Conservation (phyloP, 2,329 filamentous ascomycete genomes). For the Trichoderma afroharzianum region DNA sequence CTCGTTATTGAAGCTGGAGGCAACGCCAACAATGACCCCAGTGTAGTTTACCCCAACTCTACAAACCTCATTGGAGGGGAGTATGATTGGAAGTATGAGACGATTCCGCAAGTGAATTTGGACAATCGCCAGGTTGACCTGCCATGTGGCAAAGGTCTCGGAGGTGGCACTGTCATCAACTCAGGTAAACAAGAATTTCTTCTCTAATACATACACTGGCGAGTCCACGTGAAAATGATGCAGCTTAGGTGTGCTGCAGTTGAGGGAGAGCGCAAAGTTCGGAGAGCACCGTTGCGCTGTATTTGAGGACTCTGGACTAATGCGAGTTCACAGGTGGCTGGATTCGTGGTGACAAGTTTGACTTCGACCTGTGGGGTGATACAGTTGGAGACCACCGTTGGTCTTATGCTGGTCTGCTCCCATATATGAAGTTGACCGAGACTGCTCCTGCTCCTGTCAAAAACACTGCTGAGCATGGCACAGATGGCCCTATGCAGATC, state of each 20-base stretch:
- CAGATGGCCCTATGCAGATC: conserved; percentile 35
- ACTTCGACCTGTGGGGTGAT: conserved; percentile 43
- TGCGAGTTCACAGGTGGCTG: conserved; percentile 28
- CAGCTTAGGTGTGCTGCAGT: background rate
- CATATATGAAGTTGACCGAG: conserved; percentile 41
- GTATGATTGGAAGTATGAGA: conserved; percentile 34
- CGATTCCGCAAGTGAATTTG: conserved; percentile 27
- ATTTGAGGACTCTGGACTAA: background rate
- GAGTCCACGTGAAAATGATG: background rate
- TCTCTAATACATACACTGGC: background rate
- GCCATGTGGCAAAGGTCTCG: conserved; percentile 35
- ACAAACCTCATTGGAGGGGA: conserved; percentile 28
- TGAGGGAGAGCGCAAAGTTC: background rate
- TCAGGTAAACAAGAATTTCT: conserved; percentile 22
- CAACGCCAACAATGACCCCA: conserved; percentile 23
- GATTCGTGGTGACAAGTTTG: conserved; percentile 40
- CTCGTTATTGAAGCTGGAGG: conserved; percentile 38
- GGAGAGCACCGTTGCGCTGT: background rate
- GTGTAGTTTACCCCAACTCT: conserved; percentile 26
- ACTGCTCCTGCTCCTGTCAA: conserved; percentile 30
- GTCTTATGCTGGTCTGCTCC: conserved; percentile 42
- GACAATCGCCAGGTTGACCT: conserved; percentile 23
- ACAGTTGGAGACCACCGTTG: conserved; percentile 37
- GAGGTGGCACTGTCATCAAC: conserved; percentile 39
- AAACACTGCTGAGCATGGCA: conserved; percentile 33